Percentiles rank a stretch among this genome's conserved stretches.
Evolutionary conservation across 2,329 filamentous ascomycete genomes (phyloP).

Genomic region (Rhytidhysteron rufulum): DNA sequence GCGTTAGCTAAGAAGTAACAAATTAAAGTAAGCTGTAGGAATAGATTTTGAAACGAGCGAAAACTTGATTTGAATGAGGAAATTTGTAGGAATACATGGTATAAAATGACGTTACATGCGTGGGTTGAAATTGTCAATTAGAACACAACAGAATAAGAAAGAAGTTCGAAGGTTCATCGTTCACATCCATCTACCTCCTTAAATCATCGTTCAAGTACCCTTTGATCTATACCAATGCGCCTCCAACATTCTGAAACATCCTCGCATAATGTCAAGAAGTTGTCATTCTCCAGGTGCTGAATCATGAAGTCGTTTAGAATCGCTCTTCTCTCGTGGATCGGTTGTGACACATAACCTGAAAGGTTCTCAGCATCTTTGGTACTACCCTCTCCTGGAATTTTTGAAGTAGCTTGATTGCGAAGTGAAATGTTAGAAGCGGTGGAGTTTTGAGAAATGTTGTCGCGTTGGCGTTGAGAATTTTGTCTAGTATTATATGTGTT

Average conservation of each 20-base stretch:
- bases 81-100: too few species aligned
- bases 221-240: conserved; percentile 44
- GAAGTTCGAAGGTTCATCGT: too few species aligned
- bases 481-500: conserved; percentile 19
- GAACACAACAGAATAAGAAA: too few species aligned
- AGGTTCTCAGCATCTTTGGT: conserved; percentile 10
- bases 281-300: conserved; percentile 45
- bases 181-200: neutral
- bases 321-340: conserved; percentile 37
- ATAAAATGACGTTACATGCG: too few species aligned
- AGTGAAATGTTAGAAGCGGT: neutral
- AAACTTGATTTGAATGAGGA: too few species aligned
- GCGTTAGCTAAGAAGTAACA: too few species aligned
- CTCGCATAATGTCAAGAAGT: conserved; percentile 49
- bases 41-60: too few species aligned
- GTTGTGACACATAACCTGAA: conserved; percentile 35
- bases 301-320: conserved; percentile 50
- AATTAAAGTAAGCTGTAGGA: too few species aligned
- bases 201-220: conserved; percentile 12
- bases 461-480: conserved; percentile 1
- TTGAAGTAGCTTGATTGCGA: conserved; percentile 1
- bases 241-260: conserved; percentile 50
- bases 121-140: too few species aligned
- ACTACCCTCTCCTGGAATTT: neutral
- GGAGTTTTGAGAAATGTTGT: neutral